Evolutionary conservation across 768 basidiomycete genomes (phyloP).

Genomic region (Pleurotus tuber-regium): DNA sequence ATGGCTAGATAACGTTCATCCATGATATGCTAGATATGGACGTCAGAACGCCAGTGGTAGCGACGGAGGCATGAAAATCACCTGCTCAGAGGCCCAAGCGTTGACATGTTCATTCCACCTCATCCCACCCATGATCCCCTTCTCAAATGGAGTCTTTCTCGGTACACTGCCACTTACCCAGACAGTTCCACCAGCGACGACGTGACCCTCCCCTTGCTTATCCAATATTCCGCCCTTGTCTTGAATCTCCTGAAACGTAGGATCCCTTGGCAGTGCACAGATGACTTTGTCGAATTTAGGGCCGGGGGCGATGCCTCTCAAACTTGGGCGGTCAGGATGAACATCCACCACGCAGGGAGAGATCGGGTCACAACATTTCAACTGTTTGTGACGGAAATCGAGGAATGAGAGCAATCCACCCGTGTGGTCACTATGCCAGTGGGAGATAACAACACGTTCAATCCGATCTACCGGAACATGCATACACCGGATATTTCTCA

Average conservation of each 20-base stretch:
- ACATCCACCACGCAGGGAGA: slow-evolving; percentile 58
- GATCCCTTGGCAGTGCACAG: slow-evolving; percentile 63
- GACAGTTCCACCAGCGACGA: slow-evolving; percentile 57
- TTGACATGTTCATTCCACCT: slow-evolving; percentile 49
- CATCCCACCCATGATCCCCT: slow-evolving; percentile 64
- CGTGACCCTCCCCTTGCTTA: slow-evolving; percentile 57
- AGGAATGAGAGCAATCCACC: slow-evolving; percentile 72
- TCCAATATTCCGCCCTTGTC: slow-evolving; percentile 54
- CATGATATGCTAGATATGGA: slow-evolving; percentile 66
- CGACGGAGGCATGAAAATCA: slow-evolving; percentile 19
- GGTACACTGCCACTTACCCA: slow-evolving; percentile 85
- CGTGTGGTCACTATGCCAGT: slow-evolving; percentile 80
- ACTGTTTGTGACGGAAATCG: slow-evolving; percentile 32
- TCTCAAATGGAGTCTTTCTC: slow-evolving; percentile 64
- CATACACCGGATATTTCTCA: slow-evolving; percentile 68
- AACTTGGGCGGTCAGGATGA: slow-evolving; percentile 73
- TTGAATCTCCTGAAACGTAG: slow-evolving; percentile 66
- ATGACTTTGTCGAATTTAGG: slow-evolving; percentile 56
- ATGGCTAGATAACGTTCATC: slow-evolving; percentile 80
- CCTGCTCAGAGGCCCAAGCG: slow-evolving; percentile 56
- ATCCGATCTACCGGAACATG: slow-evolving; percentile 51
- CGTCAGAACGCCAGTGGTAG: background rate
- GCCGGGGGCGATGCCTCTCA: slow-evolving; percentile 71
- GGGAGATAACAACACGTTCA: slow-evolving; percentile 65
- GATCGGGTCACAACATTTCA: slow-evolving; percentile 10